Conservation (phyloP, 2,329 filamentous ascomycete genomes). For the Alternaria solani region DNA sequence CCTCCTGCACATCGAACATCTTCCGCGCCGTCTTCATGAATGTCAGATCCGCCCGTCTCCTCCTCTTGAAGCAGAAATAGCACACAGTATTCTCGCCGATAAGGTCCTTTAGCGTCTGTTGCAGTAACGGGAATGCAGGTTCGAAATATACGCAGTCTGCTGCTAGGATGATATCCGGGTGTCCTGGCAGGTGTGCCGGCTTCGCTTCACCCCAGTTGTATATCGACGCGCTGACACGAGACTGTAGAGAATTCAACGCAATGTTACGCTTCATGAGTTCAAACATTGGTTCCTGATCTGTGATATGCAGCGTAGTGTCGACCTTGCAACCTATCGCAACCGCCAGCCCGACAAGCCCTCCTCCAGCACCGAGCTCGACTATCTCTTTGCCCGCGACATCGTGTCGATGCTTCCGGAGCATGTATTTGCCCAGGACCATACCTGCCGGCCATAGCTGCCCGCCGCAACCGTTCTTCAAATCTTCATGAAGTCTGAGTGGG, state of each 20-base stretch:
- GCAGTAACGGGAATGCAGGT: constrained; percentile 87
- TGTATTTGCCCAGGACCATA: constrained; percentile 84
- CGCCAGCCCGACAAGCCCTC: constrained; percentile 79
- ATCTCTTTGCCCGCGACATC: constrained; percentile 73
- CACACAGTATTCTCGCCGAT: constrained; percentile 71
- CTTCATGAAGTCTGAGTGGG: constrained; percentile 81
- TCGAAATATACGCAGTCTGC: constrained; percentile 80
- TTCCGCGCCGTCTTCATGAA: constrained; percentile 62
- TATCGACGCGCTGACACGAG: constrained; percentile 70
- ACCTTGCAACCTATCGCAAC: constrained; percentile 64
- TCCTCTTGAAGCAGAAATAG: constrained; percentile 94
- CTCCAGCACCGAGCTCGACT: constrained; percentile 92
- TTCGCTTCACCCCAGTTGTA: constrained; percentile 75
- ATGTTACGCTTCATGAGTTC: constrained; percentile 88
- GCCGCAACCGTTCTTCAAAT: constrained; percentile 86
- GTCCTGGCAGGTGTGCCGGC: constrained; percentile 55
- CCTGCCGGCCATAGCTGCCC: constrained; percentile 95
- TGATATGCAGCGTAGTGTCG: constrained; percentile 74
- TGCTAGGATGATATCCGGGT: constrained; percentile 85
- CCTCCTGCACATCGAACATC: constrained; percentile 57
- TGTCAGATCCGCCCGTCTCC: constrained; percentile 72
- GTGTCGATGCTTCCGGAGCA: constrained; percentile 76
- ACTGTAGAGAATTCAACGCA: constrained; percentile 74
- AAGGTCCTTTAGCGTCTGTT: constrained; percentile 78
- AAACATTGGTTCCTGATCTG: constrained; percentile 88